Evolutionary conservation across 225 moss, liverwort and hornwort genomes (phyloP).

Genomic region (Sphagnum tenellum): DNA sequence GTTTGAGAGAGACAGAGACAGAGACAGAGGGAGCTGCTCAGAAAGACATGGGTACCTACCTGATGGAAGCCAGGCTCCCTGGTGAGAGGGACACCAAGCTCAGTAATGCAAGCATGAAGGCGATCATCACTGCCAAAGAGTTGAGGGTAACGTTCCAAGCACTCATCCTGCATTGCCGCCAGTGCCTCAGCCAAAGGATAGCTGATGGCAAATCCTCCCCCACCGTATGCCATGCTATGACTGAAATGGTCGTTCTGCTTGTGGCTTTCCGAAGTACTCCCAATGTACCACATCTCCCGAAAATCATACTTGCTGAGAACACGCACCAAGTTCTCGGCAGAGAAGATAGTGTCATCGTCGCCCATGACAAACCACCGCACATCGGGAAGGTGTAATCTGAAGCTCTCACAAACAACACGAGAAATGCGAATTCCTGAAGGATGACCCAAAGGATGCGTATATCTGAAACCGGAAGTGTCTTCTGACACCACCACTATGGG

Average conservation of each 20-base stretch:
- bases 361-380: slow-evolving; percentile 99
- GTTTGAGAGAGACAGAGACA: too few species aligned
- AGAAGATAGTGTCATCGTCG: slow-evolving; percentile 90
- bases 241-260: slow-evolving; percentile 45
- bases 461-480: slow-evolving; percentile 80
- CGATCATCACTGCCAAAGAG: slow-evolving; percentile 54
- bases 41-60: slow-evolving; percentile 4
- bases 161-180: slow-evolving; percentile 41
- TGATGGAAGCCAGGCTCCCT: slow-evolving; percentile 47
- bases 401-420: slow-evolving; percentile 74
- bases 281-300: slow-evolving; percentile 39
- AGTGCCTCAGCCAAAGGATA: slow-evolving; percentile 34
- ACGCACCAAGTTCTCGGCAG: slow-evolving; percentile 73
- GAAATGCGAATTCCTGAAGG: slow-evolving; percentile 88
- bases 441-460: slow-evolving; percentile 67
- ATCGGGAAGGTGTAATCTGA: slow-evolving; percentile 46
- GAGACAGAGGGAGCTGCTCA: too few species aligned
- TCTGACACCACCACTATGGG: slow-evolving; percentile 63
- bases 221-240: slow-evolving; percentile 45
- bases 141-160: slow-evolving; percentile 40
- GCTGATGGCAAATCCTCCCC: slow-evolving; percentile 56
- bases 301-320: slow-evolving; percentile 77
- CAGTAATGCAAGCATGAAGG: slow-evolving; percentile 51
- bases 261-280: slow-evolving; percentile 51
- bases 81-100: slow-evolving; percentile 49